These are phyloP conservation scores for Lachancea lanzarotensis DNA, from an alignment of 805 yeast genomes.

Conservation along the genomic window DNA sequence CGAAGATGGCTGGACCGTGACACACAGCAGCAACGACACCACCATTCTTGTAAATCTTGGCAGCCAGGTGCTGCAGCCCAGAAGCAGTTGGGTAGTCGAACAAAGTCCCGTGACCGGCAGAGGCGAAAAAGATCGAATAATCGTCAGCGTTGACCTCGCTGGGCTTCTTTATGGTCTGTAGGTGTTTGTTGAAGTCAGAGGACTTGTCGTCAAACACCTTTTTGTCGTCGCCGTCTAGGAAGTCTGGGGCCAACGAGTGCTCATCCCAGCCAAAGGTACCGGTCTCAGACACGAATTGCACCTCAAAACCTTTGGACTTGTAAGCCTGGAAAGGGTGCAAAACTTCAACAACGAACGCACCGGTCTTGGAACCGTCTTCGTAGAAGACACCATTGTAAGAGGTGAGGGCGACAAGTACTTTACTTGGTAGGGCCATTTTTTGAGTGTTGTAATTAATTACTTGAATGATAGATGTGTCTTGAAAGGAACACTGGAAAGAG, in stretches of 20 bases:
- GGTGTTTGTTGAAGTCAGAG: conserved; percentile 36
- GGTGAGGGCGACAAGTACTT: conserved; percentile 41
- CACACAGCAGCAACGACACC: conserved; percentile 62
- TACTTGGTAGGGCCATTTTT: conserved; percentile 10
- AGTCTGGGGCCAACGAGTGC: conserved; percentile 41
- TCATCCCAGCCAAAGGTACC: conserved; percentile 55
- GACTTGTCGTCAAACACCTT: conserved; percentile 34
- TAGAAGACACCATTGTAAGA: conserved; percentile 43
- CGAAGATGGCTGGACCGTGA: conserved; percentile 51
- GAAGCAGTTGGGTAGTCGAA: conserved; percentile 52
- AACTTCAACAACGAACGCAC: conserved; percentile 53
- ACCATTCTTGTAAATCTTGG: conserved; percentile 41
- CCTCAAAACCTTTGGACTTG: conserved; percentile 43
- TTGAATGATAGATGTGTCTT: no score
- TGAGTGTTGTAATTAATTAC: no score
- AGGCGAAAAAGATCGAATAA: conserved; percentile 50
- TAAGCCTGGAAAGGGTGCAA: conserved; percentile 51
- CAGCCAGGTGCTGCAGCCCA: conserved; percentile 40
- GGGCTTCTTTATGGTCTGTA: conserved; percentile 41
- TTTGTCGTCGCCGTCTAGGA: conserved; percentile 41
- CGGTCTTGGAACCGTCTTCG: conserved; percentile 54
- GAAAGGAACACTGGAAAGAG: no score
- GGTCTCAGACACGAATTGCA: conserved; percentile 50
- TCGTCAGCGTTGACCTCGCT: conserved; percentile 43
- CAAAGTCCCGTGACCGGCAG: conserved; percentile 61